These are phyloP conservation scores for Sarcodon sp. DNA, from an alignment of 768 basidiomycete species.

Conservation along the genomic window DNA sequence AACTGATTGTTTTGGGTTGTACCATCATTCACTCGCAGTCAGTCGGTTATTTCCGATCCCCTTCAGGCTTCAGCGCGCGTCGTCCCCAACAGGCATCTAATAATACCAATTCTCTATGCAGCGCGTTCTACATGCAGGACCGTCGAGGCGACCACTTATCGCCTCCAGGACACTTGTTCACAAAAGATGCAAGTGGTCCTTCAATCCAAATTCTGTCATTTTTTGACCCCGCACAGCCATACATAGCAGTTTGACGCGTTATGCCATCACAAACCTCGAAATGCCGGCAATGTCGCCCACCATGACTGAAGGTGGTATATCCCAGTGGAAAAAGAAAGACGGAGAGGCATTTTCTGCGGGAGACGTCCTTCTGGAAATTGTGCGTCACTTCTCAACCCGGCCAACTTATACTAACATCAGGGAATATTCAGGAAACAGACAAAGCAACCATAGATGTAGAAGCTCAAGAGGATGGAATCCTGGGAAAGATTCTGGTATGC, in stretches of 20 bases:
- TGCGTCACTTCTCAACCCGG: constrained; percentile 23
- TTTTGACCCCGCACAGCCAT: constrained; percentile 24
- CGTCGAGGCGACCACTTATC: not conserved
- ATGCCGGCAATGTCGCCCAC: constrained; percentile 99
- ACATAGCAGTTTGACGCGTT: constrained; percentile 35
- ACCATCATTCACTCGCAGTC: no score
- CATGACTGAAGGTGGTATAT: constrained; percentile 91
- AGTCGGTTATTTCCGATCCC: not conserved
- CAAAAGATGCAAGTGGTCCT: no score
- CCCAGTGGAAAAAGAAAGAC: constrained; percentile 82
- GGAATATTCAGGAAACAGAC: constrained; percentile 63
- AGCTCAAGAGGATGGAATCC: constrained; percentile 90
- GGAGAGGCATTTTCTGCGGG: constrained; percentile 73
- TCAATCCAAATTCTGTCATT: no score
- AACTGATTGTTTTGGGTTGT: no score
- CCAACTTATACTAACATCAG: not conserved
- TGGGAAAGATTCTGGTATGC: constrained; percentile 87
- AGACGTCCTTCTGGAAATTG: constrained; percentile 84
- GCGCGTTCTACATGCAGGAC: not conserved
- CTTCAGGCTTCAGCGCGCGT: not conserved
- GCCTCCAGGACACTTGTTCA: not conserved
- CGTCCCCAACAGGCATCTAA: not conserved
- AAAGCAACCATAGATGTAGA: constrained; percentile 98
- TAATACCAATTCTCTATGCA: not conserved
- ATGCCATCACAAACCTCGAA: constrained; percentile 60